Percentiles rank a stretch among this genome's conserved stretches.
phyloP scores from a whole-genome alignment of 2,329 filamentous ascomycete species.

The Neofusicoccum umdonicola region DNA sequence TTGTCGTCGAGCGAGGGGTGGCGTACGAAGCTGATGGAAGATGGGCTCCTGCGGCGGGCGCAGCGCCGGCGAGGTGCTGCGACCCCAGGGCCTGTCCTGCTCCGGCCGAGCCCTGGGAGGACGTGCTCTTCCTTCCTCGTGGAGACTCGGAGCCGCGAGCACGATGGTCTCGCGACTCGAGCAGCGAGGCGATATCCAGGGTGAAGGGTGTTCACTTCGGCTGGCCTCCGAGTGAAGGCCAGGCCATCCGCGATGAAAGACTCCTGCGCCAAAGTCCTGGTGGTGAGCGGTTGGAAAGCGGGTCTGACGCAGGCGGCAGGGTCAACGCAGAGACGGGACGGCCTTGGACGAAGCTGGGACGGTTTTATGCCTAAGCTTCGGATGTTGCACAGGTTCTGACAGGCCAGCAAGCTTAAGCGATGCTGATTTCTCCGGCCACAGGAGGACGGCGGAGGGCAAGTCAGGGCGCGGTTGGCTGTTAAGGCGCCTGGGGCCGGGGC shows the following conservation, averaged over 20 bases:
- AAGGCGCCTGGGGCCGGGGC: background rate
- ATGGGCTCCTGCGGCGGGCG: slow-evolving; percentile 37
- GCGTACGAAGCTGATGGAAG: slow-evolving; percentile 36
- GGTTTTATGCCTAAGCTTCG: background rate
- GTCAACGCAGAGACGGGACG: background rate
- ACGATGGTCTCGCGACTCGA: slow-evolving; percentile 61
- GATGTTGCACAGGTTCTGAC: background rate
- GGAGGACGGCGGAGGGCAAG: background rate
- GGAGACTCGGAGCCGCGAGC: slow-evolving; percentile 65
- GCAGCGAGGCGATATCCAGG: slow-evolving; percentile 92
- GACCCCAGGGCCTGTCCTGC: background rate
- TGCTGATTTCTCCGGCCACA: background rate
- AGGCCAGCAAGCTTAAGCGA: background rate
- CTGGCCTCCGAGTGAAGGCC: slow-evolving; percentile 27
- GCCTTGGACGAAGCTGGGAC: background rate
- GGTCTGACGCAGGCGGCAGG: background rate
- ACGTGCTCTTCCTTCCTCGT: slow-evolving; percentile 45
- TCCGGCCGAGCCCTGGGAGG: slow-evolving; percentile 12
- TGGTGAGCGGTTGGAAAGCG: background rate
- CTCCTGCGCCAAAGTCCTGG: background rate
- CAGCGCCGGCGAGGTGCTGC: slow-evolving; percentile 28
- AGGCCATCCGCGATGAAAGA: slow-evolving; percentile 24
- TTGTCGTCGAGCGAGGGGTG: slow-evolving; percentile 2
- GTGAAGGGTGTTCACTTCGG: slow-evolving; percentile 42
- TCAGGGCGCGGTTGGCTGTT: background rate